Base-by-base conservation (phyloP, 768 basidiomycete species). In the Hebeloma cylindrosporum region DNA sequence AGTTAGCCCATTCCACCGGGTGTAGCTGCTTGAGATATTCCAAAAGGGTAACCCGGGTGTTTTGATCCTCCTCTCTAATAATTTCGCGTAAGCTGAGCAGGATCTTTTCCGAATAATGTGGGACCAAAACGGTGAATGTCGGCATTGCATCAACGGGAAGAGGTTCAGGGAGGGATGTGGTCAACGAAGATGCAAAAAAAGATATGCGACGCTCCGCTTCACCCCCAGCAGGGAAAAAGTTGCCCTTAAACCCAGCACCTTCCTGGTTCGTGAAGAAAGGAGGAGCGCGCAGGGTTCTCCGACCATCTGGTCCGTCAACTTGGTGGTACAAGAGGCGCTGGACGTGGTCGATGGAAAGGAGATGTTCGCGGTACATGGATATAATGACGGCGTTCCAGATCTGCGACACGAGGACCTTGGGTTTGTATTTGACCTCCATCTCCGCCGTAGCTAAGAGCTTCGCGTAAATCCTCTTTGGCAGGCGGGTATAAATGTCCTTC, bases 331-430 rank as follows among this genome's bases (percentile, higher is more conserved):
- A 78, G 14, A 99, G 78, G 40, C 94, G 87, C 63, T 99, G 96
- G 34, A 99, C 96, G 59, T 99, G 93, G 57, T 97, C 93, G 59
- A 99, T 99, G 51, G 93, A 95, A 28, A 99, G 75, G 37, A 99
- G 74, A 69, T 99, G 96, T 60, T 99, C 96, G 57, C 96, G 85
- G 67, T 99, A 99, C 96, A 99, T 99, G 43, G 95, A 98, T 51
- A 99, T 99, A 66, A 99, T 95, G 68, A 98, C 78, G 33, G 96
- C 96, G 65, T 99, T 99, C 96, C 96, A 99, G 22, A 99, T 86
- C 70, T 99, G 96, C 14, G 94, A 97, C 29, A 99, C 96, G 22
- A 99, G 79, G 43, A 99, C 92, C 77, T 99, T 99, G 46, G 96
- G 96, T 69, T 98, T 98, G 74, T 98, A 99, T 68, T 97, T 97